Conservation (phyloP, 202 grass and related monocot species). For the Brachypodium distachyon region DNA sequence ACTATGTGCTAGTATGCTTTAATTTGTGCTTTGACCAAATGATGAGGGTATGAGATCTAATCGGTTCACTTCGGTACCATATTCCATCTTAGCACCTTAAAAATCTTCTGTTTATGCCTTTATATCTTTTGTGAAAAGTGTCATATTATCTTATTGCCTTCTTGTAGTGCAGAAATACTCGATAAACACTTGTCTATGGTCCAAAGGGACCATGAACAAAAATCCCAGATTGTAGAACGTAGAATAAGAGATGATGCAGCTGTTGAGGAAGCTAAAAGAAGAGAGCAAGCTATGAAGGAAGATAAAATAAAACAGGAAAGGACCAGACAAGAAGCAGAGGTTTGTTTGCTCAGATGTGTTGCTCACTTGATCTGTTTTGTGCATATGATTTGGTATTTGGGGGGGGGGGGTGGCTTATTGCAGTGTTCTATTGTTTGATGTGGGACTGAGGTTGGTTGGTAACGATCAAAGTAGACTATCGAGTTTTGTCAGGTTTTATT, state of each 20-base stretch:
- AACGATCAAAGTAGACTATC: not conserved
- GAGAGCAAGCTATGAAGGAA: constrained; percentile 60
- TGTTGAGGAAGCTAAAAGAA: constrained; percentile 84
- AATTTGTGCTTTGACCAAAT: constrained; percentile 10
- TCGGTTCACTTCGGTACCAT: not conserved
- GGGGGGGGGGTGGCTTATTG: not conserved
- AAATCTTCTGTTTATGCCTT: too few species aligned
- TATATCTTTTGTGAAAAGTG: too few species aligned
- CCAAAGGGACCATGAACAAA: constrained; percentile 91
- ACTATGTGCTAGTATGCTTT: not conserved
- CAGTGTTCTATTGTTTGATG: not conserved
- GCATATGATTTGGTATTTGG: not conserved
- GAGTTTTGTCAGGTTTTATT: not conserved
- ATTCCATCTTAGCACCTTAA: not conserved
- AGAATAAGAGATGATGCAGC: constrained; percentile 89
- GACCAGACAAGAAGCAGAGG: constrained; percentile 72
- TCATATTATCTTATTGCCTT: constrained; percentile 31
- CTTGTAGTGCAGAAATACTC: constrained; percentile 82
- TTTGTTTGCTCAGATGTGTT: constrained; percentile 27
- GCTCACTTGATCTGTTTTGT: not conserved
- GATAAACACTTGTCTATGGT: constrained; percentile 88
- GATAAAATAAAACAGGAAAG: constrained; percentile 81
- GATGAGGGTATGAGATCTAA: not conserved
- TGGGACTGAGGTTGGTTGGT: not conserved
- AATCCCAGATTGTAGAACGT: constrained; percentile 73